Evolutionary conservation across 2,329 filamentous ascomycete genomes (phyloP), one percentile per base, ranked within the genome.

Genomic region (Keithomyces neogunnii): DNA sequence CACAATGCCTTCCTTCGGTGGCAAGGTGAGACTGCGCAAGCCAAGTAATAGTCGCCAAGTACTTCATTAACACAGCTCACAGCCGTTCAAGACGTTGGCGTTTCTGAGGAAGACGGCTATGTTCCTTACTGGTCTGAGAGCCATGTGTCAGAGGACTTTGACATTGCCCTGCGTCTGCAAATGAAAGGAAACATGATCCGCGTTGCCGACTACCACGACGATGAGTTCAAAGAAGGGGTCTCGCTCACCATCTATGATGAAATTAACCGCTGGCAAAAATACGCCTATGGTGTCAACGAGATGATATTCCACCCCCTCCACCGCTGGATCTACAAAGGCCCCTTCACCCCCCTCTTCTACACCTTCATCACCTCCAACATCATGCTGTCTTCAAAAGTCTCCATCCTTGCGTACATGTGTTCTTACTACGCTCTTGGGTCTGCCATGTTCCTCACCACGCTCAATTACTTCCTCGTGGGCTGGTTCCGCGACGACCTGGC

Each of bases 141-240:
- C 4, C 84, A 86, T 59, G 86, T 90, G 0, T 89, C 85, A 0
- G 86, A 90, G 55, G 86, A 90, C 60, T 89, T 89, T 50, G 86
- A 89, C 55, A 86, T 89, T 69, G 78, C 83, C 9, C 74, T 90
- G 1, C 82, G 86, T 36, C 74, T 89, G 4, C 86, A 90, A 65
- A 81, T 80, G 56, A 72, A 72, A 19, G 85, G 85, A 29, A 87
- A 85, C 64, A 74, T 81, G 36, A 79, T 88, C 45, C 83, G 86
- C 10, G 73, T 89, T 1, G 86, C 80, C 9, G 77, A 82, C 0
- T 89, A 88, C 68, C 80, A 84, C 50, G 78, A 79, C 36, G 78
- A 82, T 4, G 85, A 81, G 5, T 89, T 89, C 69, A 81, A 88
- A 60, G 85, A 88, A 59, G 85, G 85, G 55, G 85, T 88, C 0